Evolutionary conservation across 352 stramenopile species (phyloP), one percentile per base, ranked within the genome.

Genomic region (Phytophthora vignae): DNA sequence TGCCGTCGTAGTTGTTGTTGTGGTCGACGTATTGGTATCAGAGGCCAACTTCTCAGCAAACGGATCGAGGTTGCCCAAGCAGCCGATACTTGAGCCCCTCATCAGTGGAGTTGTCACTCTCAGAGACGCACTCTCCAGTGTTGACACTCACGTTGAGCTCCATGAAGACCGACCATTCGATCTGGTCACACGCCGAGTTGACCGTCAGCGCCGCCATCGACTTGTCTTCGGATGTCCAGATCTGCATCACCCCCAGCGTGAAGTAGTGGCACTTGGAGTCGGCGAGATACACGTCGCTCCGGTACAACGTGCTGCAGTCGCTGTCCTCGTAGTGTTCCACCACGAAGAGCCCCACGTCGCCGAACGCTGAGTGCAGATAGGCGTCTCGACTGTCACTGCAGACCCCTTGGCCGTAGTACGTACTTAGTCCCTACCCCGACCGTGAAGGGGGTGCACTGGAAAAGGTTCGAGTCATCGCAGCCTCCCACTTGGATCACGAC

Each of bases 91-190:
- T 69, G 25, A 31, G 36, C 52, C 33, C 27, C 7, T 31, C 8
- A 31, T 59, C 25, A 4, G 42, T 48, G n/a, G 4, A 14, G 19
- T 33, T 48, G 11, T 29, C 49, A 53, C n/a, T 25, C 8, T 53
- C 21, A 12, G 60, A 3, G 1, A 67, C 17, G 9, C 60, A 67
- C 7, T 10, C 33, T 53, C 60, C 60, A 8, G 60, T 60, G 17
- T 67, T 67, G 22, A 67, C 38, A 55, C 50, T 68, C n/a, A 68
- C 60, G n/a, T 68, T 68, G 21, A 68, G n/a, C 44, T 38, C 50
- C 25, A 61, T 27, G 4, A 48, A n/a, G 21, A 68, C 60, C 31
- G 17, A 27, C 60, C 60, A 68, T 22, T 60, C 50, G 11, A 54
- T 44, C 36, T n/a, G 44, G 21, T 60, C 60, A 46, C 60, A 68